These are phyloP conservation scores for Globisporangium parvum DNA, from an alignment of 352 stramenopile species.

Conservation along the genomic window DNA sequence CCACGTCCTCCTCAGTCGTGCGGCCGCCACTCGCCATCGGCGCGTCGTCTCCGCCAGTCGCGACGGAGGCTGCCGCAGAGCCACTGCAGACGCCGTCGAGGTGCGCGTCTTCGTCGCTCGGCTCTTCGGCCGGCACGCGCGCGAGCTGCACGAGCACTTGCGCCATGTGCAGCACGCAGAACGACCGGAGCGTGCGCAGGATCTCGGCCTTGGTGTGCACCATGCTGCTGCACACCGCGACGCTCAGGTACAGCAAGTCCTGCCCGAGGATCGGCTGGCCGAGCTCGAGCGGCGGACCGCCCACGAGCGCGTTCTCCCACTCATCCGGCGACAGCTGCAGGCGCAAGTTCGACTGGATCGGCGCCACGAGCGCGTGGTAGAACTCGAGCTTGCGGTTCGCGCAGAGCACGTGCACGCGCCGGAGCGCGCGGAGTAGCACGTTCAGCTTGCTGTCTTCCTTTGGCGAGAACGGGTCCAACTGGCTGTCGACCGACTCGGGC, in stretches of 20 bases:
- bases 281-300: conserved; percentile 44
- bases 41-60: conserved; percentile 1
- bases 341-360: conserved; percentile 44
- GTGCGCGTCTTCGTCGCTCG: conserved; percentile 32
- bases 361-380: conserved; percentile 39
- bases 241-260: conserved; percentile 70
- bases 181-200: conserved; percentile 64
- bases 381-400: conserved; percentile 41
- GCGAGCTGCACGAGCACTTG: conserved; percentile 70
- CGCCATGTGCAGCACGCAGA: conserved; percentile 74
- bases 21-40: conserved; percentile 9
- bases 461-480: conserved; percentile 63
- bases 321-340: conserved; percentile 33
- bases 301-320: conserved; percentile 40
- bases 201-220: conserved; percentile 74
- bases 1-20: conserved; percentile 24
- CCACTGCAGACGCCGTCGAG: conserved; percentile 11
- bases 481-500: conserved; percentile 53
- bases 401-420: conserved; percentile 52
- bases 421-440: conserved; percentile 53
- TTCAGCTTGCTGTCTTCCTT: conserved; percentile 81
- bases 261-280: conserved; percentile 60
- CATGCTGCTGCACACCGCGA: conserved; percentile 76
- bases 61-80: conserved; percentile 1
- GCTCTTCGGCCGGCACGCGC: conserved; percentile 45